phyloP scores from a whole-genome alignment of 31 red algal genomes.

The Asparagopsis taxiformis region DNA sequence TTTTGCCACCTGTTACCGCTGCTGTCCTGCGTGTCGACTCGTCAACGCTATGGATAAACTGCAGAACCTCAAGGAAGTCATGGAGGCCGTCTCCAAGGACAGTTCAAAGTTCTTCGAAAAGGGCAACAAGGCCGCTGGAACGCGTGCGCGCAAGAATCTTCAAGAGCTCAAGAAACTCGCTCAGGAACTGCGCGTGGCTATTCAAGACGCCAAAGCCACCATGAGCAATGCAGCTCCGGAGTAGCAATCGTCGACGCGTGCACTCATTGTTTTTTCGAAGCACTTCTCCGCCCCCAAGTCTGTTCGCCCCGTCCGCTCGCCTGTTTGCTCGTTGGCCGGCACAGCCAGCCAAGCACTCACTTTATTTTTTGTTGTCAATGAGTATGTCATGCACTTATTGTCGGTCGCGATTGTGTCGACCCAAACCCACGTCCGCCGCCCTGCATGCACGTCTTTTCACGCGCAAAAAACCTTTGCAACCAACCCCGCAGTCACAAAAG shows the following conservation, averaged over 20 bases:
- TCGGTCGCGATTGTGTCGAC: too few species aligned
- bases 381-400: too few species aligned
- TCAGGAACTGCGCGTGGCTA: slow-evolving; percentile 90
- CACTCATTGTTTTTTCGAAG: background rate
- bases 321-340: too few species aligned
- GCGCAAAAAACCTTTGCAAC: too few species aligned
- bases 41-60: slow-evolving; percentile 71
- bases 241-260: background rate
- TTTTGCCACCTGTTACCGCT: too few species aligned
- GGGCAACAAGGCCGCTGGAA: slow-evolving; percentile 92
- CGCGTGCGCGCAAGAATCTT: slow-evolving; percentile 81
- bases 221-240: slow-evolving; percentile 48
- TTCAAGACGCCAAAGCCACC: slow-evolving; percentile 84
- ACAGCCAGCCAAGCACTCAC: too few species aligned
- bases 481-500: too few species aligned
- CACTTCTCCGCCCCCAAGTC: background rate
- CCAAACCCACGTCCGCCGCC: too few species aligned
- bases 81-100: slow-evolving; percentile 83
- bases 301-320: too few species aligned
- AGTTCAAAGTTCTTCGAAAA: slow-evolving; percentile 89
- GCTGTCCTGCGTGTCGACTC: too few species aligned
- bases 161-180: slow-evolving; percentile 97
- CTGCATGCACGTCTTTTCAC: too few species aligned
- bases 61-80: slow-evolving; percentile 59
- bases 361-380: too few species aligned